Percentiles rank a stretch among this genome's conserved stretches.
These are phyloP conservation scores for Salmacisia buchloeana DNA, from an alignment of 1,284 basidiomycete genomes.

Conservation along the genomic window DNA sequence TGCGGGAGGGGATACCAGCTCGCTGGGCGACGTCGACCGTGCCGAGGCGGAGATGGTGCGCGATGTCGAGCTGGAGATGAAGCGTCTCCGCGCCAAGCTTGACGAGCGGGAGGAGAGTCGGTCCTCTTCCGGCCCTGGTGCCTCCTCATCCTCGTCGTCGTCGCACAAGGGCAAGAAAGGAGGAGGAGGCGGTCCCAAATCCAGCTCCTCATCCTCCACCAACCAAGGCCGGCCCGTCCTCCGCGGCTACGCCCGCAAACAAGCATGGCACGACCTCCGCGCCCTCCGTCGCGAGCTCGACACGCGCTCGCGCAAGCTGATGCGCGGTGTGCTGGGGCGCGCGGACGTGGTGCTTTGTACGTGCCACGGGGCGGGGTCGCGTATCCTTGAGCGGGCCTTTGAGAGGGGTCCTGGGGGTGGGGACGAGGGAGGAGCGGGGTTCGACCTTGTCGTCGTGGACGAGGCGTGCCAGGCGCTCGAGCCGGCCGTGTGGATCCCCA, in stretches of 20 bases:
- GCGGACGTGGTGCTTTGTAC: slow-evolving; percentile 84
- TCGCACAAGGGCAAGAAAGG: background rate
- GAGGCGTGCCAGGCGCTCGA: slow-evolving; percentile 91
- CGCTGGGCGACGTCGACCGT: background rate
- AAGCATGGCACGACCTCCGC: slow-evolving; percentile 84
- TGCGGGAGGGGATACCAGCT: background rate
- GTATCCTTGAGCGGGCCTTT: background rate
- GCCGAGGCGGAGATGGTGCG: slow-evolving; percentile 7
- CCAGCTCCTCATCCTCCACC: background rate
- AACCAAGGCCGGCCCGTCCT: slow-evolving; percentile 36
- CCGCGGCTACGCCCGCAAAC: slow-evolving; percentile 71
- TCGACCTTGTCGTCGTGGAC: slow-evolving; percentile 89
- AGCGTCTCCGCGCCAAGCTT: background rate
- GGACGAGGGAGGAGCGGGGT: slow-evolving; percentile 48
- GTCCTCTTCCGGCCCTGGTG: background rate
- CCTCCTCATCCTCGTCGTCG: background rate
- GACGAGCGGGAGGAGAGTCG: background rate
- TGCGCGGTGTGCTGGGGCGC: slow-evolving; percentile 68
- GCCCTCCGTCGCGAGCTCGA: slow-evolving; percentile 89
- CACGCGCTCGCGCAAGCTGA: slow-evolving; percentile 75
- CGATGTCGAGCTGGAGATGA: slow-evolving; percentile 7
- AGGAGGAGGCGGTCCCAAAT: background rate
- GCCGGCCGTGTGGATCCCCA: slow-evolving; percentile 92
- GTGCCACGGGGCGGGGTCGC: slow-evolving; percentile 64
- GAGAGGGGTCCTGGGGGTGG: slow-evolving; percentile 64